Conservation (phyloP, 2,329 filamentous ascomycete genomes). For the Pseudogymnoascus sp. region DNA sequence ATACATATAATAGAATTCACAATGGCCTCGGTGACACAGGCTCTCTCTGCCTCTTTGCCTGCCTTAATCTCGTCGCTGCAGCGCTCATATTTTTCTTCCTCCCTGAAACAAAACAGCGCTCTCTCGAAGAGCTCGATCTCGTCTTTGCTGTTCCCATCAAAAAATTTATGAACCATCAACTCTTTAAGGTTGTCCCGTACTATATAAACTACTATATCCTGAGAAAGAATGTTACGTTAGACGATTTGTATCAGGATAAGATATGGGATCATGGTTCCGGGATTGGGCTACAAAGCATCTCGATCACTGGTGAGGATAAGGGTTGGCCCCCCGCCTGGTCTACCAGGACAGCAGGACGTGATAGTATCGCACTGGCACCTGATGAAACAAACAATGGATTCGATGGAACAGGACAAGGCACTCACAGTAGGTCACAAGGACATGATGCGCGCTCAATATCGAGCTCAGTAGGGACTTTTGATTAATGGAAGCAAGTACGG, state of each 20-base stretch:
- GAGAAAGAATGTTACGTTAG: background rate
- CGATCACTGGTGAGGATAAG: background rate
- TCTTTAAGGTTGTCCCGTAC: background rate
- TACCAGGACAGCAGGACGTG: background rate
- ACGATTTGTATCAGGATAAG: background rate
- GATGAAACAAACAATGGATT: background rate
- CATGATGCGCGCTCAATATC: background rate
- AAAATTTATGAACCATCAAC: constrained; percentile 24
- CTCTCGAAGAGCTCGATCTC: constrained; percentile 43
- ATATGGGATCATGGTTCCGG: background rate
- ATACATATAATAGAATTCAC: constrained; percentile 17
- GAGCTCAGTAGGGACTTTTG: background rate
- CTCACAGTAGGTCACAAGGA: background rate
- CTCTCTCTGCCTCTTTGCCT: constrained; percentile 38
- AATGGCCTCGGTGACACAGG: constrained; percentile 26
- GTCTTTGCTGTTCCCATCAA: constrained; percentile 33
- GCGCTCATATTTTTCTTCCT: constrained; percentile 39
- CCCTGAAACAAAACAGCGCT: constrained; percentile 45
- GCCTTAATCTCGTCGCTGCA: constrained; percentile 39
- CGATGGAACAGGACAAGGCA: background rate
- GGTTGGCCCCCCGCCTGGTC: background rate
- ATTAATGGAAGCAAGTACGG: background rate
- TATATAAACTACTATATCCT: background rate
- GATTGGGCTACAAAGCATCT: background rate
- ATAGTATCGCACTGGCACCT: background rate